Conservation (phyloP, 2,329 filamentous ascomycete genomes). For the Curvularia spicifera region DNA sequence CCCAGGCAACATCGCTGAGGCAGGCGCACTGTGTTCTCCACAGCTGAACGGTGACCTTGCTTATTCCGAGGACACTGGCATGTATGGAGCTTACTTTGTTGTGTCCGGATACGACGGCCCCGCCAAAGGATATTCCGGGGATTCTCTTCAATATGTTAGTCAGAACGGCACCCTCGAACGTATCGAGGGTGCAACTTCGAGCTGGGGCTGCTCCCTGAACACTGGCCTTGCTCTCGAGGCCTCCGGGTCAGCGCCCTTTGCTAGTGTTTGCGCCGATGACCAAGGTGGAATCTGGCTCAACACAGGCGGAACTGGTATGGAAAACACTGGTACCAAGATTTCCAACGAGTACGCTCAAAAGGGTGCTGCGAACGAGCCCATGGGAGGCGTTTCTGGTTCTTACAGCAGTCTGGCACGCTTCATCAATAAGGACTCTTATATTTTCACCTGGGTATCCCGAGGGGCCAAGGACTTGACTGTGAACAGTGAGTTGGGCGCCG, state of each 20-base stretch:
- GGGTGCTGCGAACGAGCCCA: slow-evolving; percentile 63
- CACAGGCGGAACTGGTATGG: slow-evolving; percentile 65
- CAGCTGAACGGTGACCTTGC: slow-evolving; percentile 69
- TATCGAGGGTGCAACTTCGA: slow-evolving; percentile 61
- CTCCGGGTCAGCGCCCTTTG: slow-evolving; percentile 64
- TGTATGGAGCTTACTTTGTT: slow-evolving; percentile 69
- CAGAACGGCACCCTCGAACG: slow-evolving; percentile 58
- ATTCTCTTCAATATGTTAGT: slow-evolving; percentile 61
- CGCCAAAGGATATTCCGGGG: slow-evolving; percentile 64
- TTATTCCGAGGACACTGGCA: slow-evolving; percentile 61
- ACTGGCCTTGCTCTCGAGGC: slow-evolving; percentile 69
- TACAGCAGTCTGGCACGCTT: slow-evolving; percentile 65
- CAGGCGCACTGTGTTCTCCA: slow-evolving; percentile 59
- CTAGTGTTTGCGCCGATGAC: slow-evolving; percentile 66
- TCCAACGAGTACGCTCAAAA: slow-evolving; percentile 69
- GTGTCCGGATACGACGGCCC: slow-evolving; percentile 64
- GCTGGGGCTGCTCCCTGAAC: slow-evolving; percentile 69
- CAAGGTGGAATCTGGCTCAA: slow-evolving; percentile 70
- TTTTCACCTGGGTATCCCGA: slow-evolving; percentile 68
- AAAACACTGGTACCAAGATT: slow-evolving; percentile 65
- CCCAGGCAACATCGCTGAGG: slow-evolving; percentile 57
- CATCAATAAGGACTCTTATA: slow-evolving; percentile 59
- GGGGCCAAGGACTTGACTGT: slow-evolving; percentile 62
- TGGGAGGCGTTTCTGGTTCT: slow-evolving; percentile 69
- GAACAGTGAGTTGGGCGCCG: slow-evolving; percentile 65